phyloP scores from a whole-genome alignment of 179 eudicot genomes.

The Carnegiea gigantea region DNA sequence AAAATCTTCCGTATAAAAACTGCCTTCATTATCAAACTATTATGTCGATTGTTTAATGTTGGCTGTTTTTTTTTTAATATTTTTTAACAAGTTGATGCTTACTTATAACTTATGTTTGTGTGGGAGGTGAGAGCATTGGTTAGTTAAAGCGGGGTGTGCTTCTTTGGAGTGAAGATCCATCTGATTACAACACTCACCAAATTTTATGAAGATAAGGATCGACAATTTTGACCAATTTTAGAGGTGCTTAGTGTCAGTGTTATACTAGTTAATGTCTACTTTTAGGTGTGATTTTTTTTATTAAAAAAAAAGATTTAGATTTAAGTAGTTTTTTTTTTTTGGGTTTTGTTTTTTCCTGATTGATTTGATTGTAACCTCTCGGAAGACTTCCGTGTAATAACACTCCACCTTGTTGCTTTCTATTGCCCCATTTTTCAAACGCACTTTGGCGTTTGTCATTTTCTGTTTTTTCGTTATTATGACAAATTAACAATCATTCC shows the following conservation, averaged over 20 bases:
- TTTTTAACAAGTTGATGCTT: not conserved
- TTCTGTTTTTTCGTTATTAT: not conserved
- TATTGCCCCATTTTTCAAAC: not conserved
- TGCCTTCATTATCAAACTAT: too few species aligned
- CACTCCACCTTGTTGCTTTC: not conserved
- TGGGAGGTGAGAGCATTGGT: not conserved
- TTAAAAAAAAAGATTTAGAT: not conserved
- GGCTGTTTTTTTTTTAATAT: not conserved
- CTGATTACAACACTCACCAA: slow-evolving; percentile 18
- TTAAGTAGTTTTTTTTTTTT: not conserved
- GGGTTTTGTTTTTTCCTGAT: not conserved
- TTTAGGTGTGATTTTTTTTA: not conserved
- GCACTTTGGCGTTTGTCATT: not conserved
- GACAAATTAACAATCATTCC: not conserved
- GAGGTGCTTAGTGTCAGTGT: not conserved
- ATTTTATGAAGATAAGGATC: slow-evolving; percentile 13
- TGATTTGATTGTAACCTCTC: not conserved
- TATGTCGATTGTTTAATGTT: too few species aligned
- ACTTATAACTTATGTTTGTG: not conserved
- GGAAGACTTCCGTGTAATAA: not conserved
- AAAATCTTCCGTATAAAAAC: too few species aligned
- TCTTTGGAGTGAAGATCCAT: slow-evolving; percentile 12
- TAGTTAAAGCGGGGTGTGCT: not conserved
- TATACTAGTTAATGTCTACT: not conserved
- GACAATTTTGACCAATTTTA: slow-evolving; percentile 24